phyloP scores from a whole-genome alignment of 768 basidiomycete species.

The Tubosaeta brunneosetosa region DNA sequence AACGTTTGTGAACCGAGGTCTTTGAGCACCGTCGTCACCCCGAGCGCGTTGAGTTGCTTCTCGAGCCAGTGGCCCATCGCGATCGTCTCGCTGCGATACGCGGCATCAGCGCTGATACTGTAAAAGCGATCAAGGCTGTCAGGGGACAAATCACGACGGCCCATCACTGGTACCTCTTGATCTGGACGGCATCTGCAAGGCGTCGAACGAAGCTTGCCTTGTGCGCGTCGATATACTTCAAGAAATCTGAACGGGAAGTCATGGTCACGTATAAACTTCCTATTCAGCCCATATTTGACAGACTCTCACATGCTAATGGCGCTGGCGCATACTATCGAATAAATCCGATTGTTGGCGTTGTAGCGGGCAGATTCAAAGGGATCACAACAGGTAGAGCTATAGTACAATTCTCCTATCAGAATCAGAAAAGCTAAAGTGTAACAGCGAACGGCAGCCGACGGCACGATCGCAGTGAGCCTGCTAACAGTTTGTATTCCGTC shows the following conservation, averaged over 20 bases:
- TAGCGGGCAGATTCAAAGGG: too few relatives aligned
- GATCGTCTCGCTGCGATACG: conserved; percentile 70
- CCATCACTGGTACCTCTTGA: conserved; percentile 53
- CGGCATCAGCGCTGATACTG: conserved; percentile 69
- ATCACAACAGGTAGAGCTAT: too few relatives aligned
- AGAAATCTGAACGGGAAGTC: conserved; percentile 27
- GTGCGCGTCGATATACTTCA: conserved; percentile 61
- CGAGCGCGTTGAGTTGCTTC: conserved; percentile 65
- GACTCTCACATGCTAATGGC: too few relatives aligned
- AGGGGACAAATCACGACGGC: background rate
- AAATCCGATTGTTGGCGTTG: too few relatives aligned
- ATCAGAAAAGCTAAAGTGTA: too few relatives aligned
- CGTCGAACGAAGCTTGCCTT: conserved; percentile 71
- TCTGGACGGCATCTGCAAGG: conserved; percentile 76
- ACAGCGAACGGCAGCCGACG: too few relatives aligned
- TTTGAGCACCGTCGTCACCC: conserved; percentile 68
- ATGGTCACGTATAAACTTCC: background rate
- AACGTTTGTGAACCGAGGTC: conserved; percentile 74
- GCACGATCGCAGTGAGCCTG: too few relatives aligned
- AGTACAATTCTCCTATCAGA: too few relatives aligned
- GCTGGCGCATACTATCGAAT: too few relatives aligned
- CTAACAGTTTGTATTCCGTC: too few relatives aligned
- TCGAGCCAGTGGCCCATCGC: conserved; percentile 85
- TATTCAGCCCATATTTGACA: too few relatives aligned
- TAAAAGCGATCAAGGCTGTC: background rate